Conservation (phyloP, 2,329 filamentous ascomycete genomes). For the Dactylonectria macrodidyma region DNA sequence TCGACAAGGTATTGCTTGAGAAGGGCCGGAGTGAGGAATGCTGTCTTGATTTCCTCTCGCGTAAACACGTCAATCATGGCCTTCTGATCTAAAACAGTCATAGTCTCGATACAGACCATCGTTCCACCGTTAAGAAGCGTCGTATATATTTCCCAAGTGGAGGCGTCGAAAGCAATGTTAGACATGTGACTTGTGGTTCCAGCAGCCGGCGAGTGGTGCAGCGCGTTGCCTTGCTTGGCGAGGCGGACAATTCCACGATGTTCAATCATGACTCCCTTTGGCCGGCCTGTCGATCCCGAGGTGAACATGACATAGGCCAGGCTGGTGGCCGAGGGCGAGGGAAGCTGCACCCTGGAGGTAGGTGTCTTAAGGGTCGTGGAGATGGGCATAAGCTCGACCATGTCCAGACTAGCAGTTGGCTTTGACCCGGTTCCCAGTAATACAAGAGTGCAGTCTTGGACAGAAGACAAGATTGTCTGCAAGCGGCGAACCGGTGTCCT, state of each 20-base stretch:
- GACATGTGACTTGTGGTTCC: not conserved
- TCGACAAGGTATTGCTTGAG: too few species aligned
- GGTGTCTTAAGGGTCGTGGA: not conserved
- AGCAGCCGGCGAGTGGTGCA: not conserved
- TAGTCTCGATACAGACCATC: not conserved
- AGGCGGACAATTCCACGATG: too few species aligned
- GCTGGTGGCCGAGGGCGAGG: not conserved
- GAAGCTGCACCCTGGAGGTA: not conserved
- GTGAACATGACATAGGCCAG: slow-evolving; percentile 1
- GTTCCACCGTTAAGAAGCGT: not conserved
- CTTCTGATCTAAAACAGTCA: not conserved
- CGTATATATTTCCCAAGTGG: not conserved
- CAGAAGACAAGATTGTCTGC: slow-evolving; percentile 28
- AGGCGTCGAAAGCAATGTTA: not conserved
- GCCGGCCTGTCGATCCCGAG: not conserved
- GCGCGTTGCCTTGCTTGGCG: not conserved
- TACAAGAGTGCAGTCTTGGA: slow-evolving; percentile 12
- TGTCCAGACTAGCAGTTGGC: not conserved
- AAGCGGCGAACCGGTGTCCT: slow-evolving; percentile 27
- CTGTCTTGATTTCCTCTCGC: too few species aligned
- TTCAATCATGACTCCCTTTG: not conserved
- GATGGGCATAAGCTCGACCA: slow-evolving; percentile 4
- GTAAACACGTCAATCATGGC: slow-evolving; percentile 24
- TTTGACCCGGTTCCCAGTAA: slow-evolving; percentile 6
- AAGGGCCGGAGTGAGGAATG: too few species aligned